Percentiles rank a stretch among this genome's conserved stretches.
These are phyloP conservation scores for Isoetes taiwanensis DNA, from an alignment of 75 land plant species.

Conservation along the genomic window DNA sequence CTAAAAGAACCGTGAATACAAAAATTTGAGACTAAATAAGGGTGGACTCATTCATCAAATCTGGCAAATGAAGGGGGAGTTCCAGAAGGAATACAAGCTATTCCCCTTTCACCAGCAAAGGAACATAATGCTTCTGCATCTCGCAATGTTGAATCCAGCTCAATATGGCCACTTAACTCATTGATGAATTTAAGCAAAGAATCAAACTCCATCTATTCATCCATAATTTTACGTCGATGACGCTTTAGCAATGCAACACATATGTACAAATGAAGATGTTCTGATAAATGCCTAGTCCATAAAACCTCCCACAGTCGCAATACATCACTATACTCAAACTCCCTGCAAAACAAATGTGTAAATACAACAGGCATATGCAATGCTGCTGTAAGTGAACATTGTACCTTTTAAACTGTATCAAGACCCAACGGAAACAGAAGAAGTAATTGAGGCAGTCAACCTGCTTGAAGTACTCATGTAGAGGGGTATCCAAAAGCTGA, in stretches of 20 bases:
- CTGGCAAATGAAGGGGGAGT: constrained; percentile 90
- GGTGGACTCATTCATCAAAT: too few species aligned
- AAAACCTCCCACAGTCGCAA: constrained; percentile 83
- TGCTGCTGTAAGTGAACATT: too few species aligned
- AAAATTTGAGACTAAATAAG: too few species aligned
- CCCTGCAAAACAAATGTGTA: constrained; percentile 37
- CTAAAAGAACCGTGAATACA: too few species aligned
- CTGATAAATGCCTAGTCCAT: constrained; percentile 81
- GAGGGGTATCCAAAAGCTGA: constrained; percentile 66
- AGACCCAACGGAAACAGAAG: constrained; percentile 98
- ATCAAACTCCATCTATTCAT: not conserved
- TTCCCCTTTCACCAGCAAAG: constrained; percentile 83
- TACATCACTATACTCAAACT: constrained; percentile 59
- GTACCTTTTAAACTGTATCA: constrained; percentile 94
- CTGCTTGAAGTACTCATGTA: constrained; percentile 88
- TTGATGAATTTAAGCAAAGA: not conserved
- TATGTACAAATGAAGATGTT: constrained; percentile 65
- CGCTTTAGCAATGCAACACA: not conserved
- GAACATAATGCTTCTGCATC: constrained; percentile 69
- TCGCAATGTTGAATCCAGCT: not conserved
- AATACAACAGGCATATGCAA: too few species aligned
- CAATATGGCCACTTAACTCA: not conserved
- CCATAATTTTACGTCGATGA: not conserved
- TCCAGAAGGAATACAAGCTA: constrained; percentile 88
- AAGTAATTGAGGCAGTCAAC: constrained; percentile 93